Evolutionary conservation across 148 eudicot genomes (phyloP).

Genomic region (Rhododendron vialii): DNA sequence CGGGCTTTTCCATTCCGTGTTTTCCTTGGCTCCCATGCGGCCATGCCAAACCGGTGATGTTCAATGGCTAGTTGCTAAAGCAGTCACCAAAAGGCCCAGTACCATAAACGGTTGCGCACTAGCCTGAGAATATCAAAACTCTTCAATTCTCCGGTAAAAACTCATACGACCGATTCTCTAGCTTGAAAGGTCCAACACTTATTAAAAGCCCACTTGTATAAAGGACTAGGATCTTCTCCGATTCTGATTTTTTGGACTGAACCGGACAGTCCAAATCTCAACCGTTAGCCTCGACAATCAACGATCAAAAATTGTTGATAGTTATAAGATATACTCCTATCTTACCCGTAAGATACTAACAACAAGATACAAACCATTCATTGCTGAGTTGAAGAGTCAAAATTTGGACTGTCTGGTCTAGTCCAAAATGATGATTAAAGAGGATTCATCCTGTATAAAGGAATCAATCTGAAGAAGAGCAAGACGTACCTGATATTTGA

Average conservation of each 20-base stretch:
- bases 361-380: not conserved
- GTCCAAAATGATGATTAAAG: not conserved
- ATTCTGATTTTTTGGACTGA: not conserved
- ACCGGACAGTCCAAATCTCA: not conserved
- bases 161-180: not conserved
- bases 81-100: constrained; percentile 83
- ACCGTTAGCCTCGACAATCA: not conserved
- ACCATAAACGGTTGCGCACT: constrained; percentile 95
- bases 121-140: constrained; percentile 42
- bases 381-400: not conserved
- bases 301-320: not conserved
- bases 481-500: constrained; percentile 77
- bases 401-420: not conserved
- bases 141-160: not conserved
- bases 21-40: not conserved
- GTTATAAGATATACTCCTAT: not conserved
- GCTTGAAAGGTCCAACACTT: not conserved
- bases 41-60: not conserved
- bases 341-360: not conserved
- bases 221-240: not conserved
- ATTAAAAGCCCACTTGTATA: not conserved
- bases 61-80: constrained; percentile 69
- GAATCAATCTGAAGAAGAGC: not conserved
- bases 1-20: not conserved
- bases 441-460: not conserved